Percentiles rank a stretch among this genome's conserved stretches.
These are phyloP conservation scores for Dothidotthia symphoricarpi DNA, from an alignment of 2,329 filamentous ascomycete genomes.

Conservation along the genomic window DNA sequence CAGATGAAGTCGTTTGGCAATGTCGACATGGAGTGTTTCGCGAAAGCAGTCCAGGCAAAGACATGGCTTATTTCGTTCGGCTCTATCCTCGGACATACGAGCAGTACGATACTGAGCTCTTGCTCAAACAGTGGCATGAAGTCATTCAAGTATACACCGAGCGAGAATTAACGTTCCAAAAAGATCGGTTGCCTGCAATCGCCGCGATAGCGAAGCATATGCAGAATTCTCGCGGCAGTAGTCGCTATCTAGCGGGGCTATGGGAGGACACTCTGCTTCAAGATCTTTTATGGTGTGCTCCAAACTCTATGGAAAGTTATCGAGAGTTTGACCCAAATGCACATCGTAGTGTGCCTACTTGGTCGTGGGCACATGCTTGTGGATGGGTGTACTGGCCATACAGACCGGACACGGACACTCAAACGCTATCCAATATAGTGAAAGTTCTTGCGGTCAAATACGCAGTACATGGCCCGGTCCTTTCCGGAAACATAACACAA, in stretches of 20 bases:
- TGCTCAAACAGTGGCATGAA: neutral
- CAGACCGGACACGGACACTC: too few relatives aligned
- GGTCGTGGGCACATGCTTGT: neutral
- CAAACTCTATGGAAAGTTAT: neutral
- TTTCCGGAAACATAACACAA: too few relatives aligned
- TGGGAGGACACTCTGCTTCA: neutral
- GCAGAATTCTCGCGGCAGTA: neutral
- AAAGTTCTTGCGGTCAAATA: too few relatives aligned
- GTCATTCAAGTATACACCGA: neutral
- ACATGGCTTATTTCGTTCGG: too few relatives aligned
- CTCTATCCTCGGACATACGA: too few relatives aligned
- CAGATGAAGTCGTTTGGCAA: slow-evolving; percentile 7
- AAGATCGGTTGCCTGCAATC: slow-evolving; percentile 1
- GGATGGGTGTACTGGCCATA: too few relatives aligned
- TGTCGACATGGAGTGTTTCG: neutral
- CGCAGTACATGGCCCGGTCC: too few relatives aligned
- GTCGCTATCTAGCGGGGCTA: neutral
- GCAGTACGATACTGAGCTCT: too few relatives aligned
- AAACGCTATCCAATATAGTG: too few relatives aligned
- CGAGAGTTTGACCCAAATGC: neutral
- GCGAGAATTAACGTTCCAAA: neutral
- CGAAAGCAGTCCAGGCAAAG: neutral
- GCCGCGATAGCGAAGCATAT: neutral
- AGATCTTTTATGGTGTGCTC: neutral
- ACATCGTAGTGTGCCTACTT: neutral